Conservation (phyloP, 1,284 basidiomycete species). For the Neotropicomus parvogracilis region DNA sequence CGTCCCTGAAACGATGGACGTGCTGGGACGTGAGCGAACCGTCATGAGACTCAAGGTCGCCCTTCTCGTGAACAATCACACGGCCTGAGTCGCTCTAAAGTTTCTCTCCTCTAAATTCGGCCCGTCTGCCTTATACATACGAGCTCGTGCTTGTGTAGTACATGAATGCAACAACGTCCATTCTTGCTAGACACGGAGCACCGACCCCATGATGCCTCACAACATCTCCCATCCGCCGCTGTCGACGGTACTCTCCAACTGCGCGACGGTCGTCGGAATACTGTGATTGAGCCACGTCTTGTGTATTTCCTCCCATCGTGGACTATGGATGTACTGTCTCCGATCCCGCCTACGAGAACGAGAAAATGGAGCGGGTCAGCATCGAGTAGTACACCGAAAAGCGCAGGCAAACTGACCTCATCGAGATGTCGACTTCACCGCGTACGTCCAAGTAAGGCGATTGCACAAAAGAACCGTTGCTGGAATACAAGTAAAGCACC, state of each 20-base stretch:
- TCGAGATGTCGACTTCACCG: constrained; percentile 90
- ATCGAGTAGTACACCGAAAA: too few species aligned
- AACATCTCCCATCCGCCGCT: constrained; percentile 91
- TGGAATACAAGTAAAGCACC: constrained; percentile 88
- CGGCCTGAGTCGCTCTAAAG: constrained; percentile 4
- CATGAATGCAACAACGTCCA: too few species aligned
- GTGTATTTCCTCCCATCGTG: constrained; percentile 89
- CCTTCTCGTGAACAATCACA: neutral
- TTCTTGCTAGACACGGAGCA: too few species aligned
- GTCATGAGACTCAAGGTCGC: constrained; percentile 30
- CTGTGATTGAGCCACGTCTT: constrained; percentile 88
- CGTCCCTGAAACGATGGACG: constrained; percentile 42
- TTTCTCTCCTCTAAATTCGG: too few species aligned
- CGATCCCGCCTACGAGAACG: constrained; percentile 63
- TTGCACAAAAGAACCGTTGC: constrained; percentile 83
- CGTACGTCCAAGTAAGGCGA: constrained; percentile 95
- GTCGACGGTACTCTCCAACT: constrained; percentile 86
- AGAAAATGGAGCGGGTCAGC: too few species aligned
- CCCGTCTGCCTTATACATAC: too few species aligned
- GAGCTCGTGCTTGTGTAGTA: too few species aligned
- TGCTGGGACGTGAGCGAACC: constrained; percentile 40
- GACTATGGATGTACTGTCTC: constrained; percentile 82
- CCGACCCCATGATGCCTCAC: constrained; percentile 39
- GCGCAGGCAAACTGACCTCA: constrained; percentile 58
- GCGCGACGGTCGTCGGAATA: constrained; percentile 86